Conservation (phyloP, 352 stramenopile genomes). For the Pythium grandisporangium region DNA sequence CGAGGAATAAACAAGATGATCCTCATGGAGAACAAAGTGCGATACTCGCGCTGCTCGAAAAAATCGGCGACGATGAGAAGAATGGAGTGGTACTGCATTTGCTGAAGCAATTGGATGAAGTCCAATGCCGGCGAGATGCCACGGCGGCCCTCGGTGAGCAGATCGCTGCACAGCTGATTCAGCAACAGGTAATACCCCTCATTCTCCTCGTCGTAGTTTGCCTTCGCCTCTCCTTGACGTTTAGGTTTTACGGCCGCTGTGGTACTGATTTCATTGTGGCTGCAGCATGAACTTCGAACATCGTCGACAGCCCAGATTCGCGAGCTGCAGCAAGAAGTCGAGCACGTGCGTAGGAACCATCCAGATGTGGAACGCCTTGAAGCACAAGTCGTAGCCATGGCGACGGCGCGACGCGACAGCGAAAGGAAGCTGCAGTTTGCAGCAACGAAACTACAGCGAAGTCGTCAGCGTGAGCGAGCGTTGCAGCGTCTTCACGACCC, state of each 20-base stretch:
- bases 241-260: neutral
- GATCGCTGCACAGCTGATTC: constrained; percentile 55
- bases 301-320: constrained; percentile 34
- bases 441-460: constrained; percentile 66
- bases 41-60: constrained; percentile 15
- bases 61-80: constrained; percentile 48
- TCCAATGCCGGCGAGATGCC: constrained; percentile 32
- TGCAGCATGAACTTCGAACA: constrained; percentile 42
- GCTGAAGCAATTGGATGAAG: constrained; percentile 23
- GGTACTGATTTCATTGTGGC: constrained; percentile 3
- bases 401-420: constrained; percentile 26
- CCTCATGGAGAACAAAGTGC: no score
- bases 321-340: constrained; percentile 30
- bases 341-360: constrained; percentile 33
- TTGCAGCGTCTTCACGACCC: constrained; percentile 57
- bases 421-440: constrained; percentile 65
- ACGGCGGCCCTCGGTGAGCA: constrained; percentile 47
- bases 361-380: constrained; percentile 35
- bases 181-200: constrained; percentile 65
- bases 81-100: constrained; percentile 40
- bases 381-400: constrained; percentile 25
- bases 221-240: no score
- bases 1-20: no score
- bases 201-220: no score
- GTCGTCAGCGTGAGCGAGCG: constrained; percentile 54